phyloP scores from a whole-genome alignment of 495 filamentous ascomycete genomes.

The Xylaria longipes region DNA sequence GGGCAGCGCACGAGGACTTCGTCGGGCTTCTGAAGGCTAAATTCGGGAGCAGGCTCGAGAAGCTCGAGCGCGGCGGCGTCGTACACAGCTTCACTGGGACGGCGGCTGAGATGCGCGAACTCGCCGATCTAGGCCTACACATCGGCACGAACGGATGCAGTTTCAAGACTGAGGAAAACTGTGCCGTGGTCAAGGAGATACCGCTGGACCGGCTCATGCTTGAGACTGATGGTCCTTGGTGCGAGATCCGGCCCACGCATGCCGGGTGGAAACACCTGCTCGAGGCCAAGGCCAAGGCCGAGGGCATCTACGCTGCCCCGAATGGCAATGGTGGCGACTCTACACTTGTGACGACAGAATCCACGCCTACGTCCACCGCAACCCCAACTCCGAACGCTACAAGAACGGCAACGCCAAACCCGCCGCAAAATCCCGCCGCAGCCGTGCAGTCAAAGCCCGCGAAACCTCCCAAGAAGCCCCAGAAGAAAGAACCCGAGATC shows the following conservation, averaged over 20 bases:
- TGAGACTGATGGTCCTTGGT: slow-evolving; percentile 96
- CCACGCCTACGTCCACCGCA: slow-evolving; percentile 20
- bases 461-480: slow-evolving; percentile 45
- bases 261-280: slow-evolving; percentile 64
- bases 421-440: slow-evolving; percentile 26
- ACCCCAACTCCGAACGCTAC: slow-evolving; percentile 28
- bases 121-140: slow-evolving; percentile 78
- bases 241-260: slow-evolving; percentile 70
- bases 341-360: slow-evolving; percentile 12
- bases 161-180: slow-evolving; percentile 89
- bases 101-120: slow-evolving; percentile 75
- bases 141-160: slow-evolving; percentile 91
- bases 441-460: slow-evolving; percentile 34
- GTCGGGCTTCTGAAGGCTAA: slow-evolving; percentile 62
- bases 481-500: slow-evolving; percentile 54
- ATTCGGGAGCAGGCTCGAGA: slow-evolving; percentile 53
- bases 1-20: slow-evolving; percentile 84
- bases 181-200: slow-evolving; percentile 78
- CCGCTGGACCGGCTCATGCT: slow-evolving; percentile 79
- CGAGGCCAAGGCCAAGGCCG: slow-evolving; percentile 30
- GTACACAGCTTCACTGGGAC: slow-evolving; percentile 94
- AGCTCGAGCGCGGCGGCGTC: slow-evolving; percentile 73
- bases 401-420: slow-evolving; percentile 30
- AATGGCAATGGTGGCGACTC: slow-evolving; percentile 2
- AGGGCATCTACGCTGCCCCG: slow-evolving; percentile 18